Evolutionary conservation across 2,329 filamentous ascomycete species (phyloP).

Genomic region (Diaporthe caulivora): DNA sequence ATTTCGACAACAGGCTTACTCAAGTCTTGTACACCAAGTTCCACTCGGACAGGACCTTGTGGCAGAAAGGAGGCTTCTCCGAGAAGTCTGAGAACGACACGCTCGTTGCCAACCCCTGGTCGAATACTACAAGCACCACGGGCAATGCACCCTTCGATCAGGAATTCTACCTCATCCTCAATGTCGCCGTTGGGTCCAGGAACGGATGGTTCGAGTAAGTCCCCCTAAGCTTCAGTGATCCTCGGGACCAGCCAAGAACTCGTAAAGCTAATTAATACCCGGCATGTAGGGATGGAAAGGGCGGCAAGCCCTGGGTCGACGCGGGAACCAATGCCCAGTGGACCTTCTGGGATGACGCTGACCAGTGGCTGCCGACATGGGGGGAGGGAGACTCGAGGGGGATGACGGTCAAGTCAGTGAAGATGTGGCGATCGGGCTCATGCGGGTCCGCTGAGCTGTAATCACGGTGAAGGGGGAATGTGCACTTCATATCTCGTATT

Average conservation of each 20-base stretch:
- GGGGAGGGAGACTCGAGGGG: slow-evolving; percentile 54
- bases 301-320: slow-evolving; percentile 61
- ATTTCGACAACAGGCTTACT: slow-evolving; percentile 59
- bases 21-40: slow-evolving; percentile 55
- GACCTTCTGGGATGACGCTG: slow-evolving; percentile 57
- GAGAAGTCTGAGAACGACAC: slow-evolving; percentile 55
- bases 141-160: slow-evolving; percentile 65
- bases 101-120: slow-evolving; percentile 59
- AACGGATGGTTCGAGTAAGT: slow-evolving; percentile 62
- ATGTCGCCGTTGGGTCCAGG: slow-evolving; percentile 62
- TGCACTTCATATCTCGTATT: slow-evolving; percentile 13
- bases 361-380: slow-evolving; percentile 62
- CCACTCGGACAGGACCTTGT: slow-evolving; percentile 50
- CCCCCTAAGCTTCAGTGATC: not conserved
- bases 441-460: slow-evolving; percentile 42
- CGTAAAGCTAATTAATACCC: slow-evolving; percentile 32
- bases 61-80: slow-evolving; percentile 57
- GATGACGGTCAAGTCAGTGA: slow-evolving; percentile 60
- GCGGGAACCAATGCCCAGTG: slow-evolving; percentile 52
- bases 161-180: slow-evolving; percentile 63
- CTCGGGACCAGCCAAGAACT: not conserved
- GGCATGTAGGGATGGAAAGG: slow-evolving; percentile 53
- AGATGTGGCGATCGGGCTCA: slow-evolving; percentile 59
- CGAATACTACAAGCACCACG: slow-evolving; percentile 49
- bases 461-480: not conserved